These are phyloP conservation scores for Sphaerulina populicola DNA, from an alignment of 2,329 filamentous ascomycete genomes.

Conservation along the genomic window DNA sequence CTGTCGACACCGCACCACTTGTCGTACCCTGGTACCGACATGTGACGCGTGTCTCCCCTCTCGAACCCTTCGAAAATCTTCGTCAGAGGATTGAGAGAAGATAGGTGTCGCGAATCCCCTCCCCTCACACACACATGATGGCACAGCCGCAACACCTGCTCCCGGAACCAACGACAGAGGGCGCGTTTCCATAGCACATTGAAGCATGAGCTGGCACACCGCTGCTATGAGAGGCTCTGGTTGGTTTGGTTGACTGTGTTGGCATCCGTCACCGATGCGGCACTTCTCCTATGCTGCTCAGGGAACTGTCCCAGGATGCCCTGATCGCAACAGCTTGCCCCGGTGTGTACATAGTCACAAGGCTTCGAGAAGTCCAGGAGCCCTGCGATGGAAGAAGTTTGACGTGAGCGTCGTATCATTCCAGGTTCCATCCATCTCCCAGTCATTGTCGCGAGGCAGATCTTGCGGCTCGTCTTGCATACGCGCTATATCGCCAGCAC, in stretches of 20 bases:
- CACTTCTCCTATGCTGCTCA: background rate
- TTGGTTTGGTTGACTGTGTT: conserved; percentile 10
- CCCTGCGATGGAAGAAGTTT: conserved; percentile 3
- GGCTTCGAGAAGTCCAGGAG: conserved; percentile 1
- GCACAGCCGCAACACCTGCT: no score
- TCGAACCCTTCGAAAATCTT: no score
- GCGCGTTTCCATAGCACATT: background rate
- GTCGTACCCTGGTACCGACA: no score
- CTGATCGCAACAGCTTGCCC: background rate
- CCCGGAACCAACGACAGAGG: background rate
- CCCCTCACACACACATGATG: no score
- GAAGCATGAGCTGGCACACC: background rate
- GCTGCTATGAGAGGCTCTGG: background rate
- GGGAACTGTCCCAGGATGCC: background rate
- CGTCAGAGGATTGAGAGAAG: no score
- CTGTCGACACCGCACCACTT: no score
- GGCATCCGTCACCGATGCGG: conserved; percentile 4
- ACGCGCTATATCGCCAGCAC: background rate
- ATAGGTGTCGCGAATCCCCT: no score
- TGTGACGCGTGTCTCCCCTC: no score
- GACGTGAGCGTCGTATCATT: background rate
- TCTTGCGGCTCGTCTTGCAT: background rate
- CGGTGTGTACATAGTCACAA: background rate
- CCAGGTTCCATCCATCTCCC: background rate
- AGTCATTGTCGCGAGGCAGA: background rate